Base-by-base conservation (phyloP, 306 rosid species). In the Abrus precatorius region DNA sequence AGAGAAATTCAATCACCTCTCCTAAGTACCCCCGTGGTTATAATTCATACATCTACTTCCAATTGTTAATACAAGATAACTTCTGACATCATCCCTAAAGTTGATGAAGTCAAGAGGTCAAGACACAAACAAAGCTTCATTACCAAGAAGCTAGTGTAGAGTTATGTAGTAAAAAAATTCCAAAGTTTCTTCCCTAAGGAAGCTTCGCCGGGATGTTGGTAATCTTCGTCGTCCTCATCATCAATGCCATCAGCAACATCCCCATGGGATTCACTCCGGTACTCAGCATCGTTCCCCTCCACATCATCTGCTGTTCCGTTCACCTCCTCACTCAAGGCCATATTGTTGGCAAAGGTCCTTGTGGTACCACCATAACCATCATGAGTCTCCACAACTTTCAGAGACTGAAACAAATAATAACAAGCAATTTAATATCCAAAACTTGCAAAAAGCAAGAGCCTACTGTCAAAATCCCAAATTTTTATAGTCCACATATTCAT, bases 171-270 rank as follows among this genome's bases (percentile, higher is more conserved):
- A 10, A 95, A 32, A 72, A 95, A 95, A 40, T 81, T 91, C 99
- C 97, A 95, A 0, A 93, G 89, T 86, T 91, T 95, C 89, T 95
- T 93, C 62, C 97, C 89, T 34, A 95, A 85, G 20, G 99, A 93
- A 80, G 83, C 92, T 90, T 93, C 91, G 30, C 95, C 99, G 1
- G 97, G 97, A 30, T 86, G 94, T 60, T 14, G 87, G 41, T 79
- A 73, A 48, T 87, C 91, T 63, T 85, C 95, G 0, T 90, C 91
- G 0, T 87, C 90, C 9, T 80, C 95, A 2, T 85, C 85, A 0
- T 78, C 90, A 1, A 29, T 87, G 45, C 67, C 89, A 32, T 66
- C 82, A 6, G 84, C 90, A 70, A 78, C 92, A 76, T 75, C 92
- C 3, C 90, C 89, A 3, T 3, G 89, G 13, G 98, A 91, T 75